These are phyloP conservation scores for Coniella lustricola DNA, from an alignment of 2,329 filamentous ascomycete genomes.

Conservation along the genomic window DNA sequence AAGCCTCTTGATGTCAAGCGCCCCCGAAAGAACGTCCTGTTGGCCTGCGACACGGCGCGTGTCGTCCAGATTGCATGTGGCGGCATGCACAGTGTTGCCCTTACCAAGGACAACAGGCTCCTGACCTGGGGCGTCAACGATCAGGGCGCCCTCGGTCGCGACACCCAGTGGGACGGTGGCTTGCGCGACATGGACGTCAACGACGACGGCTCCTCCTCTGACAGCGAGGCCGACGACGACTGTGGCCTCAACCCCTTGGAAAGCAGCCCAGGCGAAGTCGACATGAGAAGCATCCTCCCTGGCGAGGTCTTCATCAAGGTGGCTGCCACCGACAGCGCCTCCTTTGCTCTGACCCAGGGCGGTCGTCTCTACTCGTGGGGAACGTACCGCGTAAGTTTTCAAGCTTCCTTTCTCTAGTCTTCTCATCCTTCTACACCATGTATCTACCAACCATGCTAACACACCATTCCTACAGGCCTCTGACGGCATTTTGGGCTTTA, in stretches of 20 bases:
- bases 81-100: constrained; percentile 72
- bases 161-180: constrained; percentile 58
- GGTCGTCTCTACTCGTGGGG: constrained; percentile 79
- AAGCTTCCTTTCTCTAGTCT: not conserved
- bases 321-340: constrained; percentile 66
- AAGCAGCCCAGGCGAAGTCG: constrained; percentile 52
- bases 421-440: too few species aligned
- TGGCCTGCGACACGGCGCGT: constrained; percentile 49
- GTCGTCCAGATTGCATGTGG: constrained; percentile 72
- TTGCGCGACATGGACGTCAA: constrained; percentile 44
- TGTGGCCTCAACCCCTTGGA: constrained; percentile 55
- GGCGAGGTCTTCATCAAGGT: constrained; percentile 46
- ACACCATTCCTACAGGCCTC: constrained; percentile 24
- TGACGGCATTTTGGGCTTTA: constrained; percentile 41
- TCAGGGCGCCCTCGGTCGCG: constrained; percentile 70
- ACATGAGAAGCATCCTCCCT: constrained; percentile 33
- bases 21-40: constrained; percentile 60
- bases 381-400: constrained; percentile 57
- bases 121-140: constrained; percentile 86
- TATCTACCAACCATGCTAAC: constrained; percentile 8
- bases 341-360: constrained; percentile 67
- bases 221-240: constrained; percentile 25
- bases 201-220: constrained; percentile 32
- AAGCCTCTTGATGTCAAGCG: constrained; percentile 65
- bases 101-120: constrained; percentile 76